A percentile compares a stretch with the other conserved stretches of the same genome.
These are phyloP conservation scores for Pseudofabraea citricarpa DNA, from an alignment of 2,329 filamentous ascomycete genomes.

Conservation along the genomic window DNA sequence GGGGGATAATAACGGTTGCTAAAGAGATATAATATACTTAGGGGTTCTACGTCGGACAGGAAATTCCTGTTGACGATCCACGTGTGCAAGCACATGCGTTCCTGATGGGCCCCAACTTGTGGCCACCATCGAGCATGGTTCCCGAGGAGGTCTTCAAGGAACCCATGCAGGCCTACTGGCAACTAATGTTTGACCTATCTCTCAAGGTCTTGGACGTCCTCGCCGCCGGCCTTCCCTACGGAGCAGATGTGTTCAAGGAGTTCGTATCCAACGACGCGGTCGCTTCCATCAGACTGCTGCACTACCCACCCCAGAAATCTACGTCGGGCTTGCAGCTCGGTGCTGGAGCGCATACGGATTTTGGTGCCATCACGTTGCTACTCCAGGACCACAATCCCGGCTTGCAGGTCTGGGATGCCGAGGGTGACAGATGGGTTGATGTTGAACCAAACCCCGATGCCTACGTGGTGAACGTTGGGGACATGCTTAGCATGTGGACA, in stretches of 20 bases:
- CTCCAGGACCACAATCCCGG: conserved; percentile 44
- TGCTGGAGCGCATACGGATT: conserved; percentile 46
- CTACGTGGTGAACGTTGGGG: conserved; percentile 46
- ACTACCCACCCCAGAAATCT: conserved; percentile 40
- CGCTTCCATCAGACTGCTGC: conserved; percentile 39
- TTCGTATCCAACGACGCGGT: conserved; percentile 37
- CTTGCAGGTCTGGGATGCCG: conserved; percentile 43
- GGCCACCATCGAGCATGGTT: conserved; percentile 29
- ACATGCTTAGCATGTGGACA: conserved; percentile 44
- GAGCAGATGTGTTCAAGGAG: conserved; percentile 36
- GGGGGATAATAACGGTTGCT: neutral
- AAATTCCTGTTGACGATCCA: conserved; percentile 37
- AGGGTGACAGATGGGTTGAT: conserved; percentile 35
- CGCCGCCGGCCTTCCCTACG: conserved; percentile 37
- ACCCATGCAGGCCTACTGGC: conserved; percentile 37
- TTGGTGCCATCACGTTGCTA: conserved; percentile 48
- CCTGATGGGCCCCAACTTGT: conserved; percentile 38
- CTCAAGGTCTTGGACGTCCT: conserved; percentile 35
- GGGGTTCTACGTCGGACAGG: conserved; percentile 35
- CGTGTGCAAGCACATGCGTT: conserved; percentile 26
- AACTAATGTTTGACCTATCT: conserved; percentile 30
- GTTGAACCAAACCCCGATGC: conserved; percentile 38
- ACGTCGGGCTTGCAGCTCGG: conserved; percentile 17
- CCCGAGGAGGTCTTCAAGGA: conserved; percentile 32
- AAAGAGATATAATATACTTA: too few relatives aligned